Conservation (phyloP, 345 rosid species). For the Limnanthes douglasii region DNA sequence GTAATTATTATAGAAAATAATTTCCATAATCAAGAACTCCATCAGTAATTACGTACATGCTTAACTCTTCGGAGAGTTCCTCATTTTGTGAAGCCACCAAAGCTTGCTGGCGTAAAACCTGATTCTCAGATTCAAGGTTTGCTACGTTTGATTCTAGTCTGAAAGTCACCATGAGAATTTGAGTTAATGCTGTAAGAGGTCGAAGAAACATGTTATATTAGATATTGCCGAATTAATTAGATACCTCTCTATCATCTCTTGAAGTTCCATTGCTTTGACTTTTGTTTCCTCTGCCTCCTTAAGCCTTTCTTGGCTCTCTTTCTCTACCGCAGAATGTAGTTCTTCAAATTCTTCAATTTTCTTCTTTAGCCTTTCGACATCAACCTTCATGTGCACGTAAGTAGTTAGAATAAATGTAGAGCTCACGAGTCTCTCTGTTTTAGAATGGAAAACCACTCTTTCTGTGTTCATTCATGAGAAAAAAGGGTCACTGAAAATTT, state of each 20-base stretch:
- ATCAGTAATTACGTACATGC: conserved; percentile 12
- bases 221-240: neutral
- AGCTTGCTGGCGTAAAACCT: conserved; percentile 57
- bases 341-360: conserved; percentile 30
- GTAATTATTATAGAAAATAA: too few relatives aligned
- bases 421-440: neutral
- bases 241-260: conserved; percentile 35
- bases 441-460: neutral
- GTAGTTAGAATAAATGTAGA: conserved; percentile 7
- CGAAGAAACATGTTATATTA: conserved; percentile 2
- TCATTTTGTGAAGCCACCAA: conserved; percentile 26
- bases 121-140: conserved; percentile 55
- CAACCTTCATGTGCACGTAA: conserved; percentile 18
- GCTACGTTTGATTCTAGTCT: conserved; percentile 37
- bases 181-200: conserved; percentile 2
- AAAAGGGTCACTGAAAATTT: too few relatives aligned
- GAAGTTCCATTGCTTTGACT: conserved; percentile 24
- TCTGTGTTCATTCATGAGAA: too few relatives aligned
- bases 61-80: conserved; percentile 24
- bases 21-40: too few relatives aligned
- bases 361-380: conserved; percentile 19
- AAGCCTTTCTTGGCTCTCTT: conserved; percentile 19
- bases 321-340: conserved; percentile 23
- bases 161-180: conserved; percentile 7
- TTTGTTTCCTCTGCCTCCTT: conserved; percentile 39